Conservation (phyloP, 176 grass and related monocot genomes). For the Musa troglodytarum region DNA sequence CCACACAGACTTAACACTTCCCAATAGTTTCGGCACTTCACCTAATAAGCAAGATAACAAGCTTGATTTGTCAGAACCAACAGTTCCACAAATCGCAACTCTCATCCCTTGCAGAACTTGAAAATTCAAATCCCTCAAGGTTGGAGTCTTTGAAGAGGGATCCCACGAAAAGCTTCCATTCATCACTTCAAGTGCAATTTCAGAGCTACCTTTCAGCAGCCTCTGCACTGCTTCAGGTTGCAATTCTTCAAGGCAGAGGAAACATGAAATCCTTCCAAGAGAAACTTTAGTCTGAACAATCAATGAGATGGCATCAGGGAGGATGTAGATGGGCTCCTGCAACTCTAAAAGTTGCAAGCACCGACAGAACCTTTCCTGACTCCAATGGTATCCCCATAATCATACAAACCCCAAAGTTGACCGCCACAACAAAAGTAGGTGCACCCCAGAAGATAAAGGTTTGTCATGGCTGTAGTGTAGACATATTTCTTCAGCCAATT, state of each 20-base stretch:
- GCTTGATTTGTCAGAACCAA: slow-evolving; percentile 74
- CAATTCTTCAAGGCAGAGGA: slow-evolving; percentile 50
- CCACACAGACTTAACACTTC: slow-evolving; percentile 23
- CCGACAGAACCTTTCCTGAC: slow-evolving; percentile 57
- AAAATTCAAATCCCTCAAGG: slow-evolving; percentile 48
- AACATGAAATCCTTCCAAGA: slow-evolving; percentile 49
- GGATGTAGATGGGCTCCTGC: slow-evolving; percentile 53
- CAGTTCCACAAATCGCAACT: slow-evolving; percentile 61
- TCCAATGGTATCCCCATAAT: slow-evolving; percentile 54
- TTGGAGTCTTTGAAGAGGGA: slow-evolving; percentile 25
- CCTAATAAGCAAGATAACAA: slow-evolving; percentile 69
- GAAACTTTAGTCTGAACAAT: slow-evolving; percentile 74
- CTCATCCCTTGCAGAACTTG: slow-evolving; percentile 31
- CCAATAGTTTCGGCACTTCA: slow-evolving; percentile 55
- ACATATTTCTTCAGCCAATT: slow-evolving; percentile 64
- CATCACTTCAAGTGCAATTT: slow-evolving; percentile 31
- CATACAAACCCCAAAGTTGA: slow-evolving; percentile 59
- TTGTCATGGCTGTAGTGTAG: slow-evolving; percentile 29
- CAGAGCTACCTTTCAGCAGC: slow-evolving; percentile 34
- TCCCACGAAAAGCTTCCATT: slow-evolving; percentile 64
- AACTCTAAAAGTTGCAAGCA: slow-evolving; percentile 64
- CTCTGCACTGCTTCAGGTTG: slow-evolving; percentile 33
- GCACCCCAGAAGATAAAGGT: slow-evolving; percentile 45
- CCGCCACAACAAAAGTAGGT: slow-evolving; percentile 59
- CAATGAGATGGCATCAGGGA: slow-evolving; percentile 35